Conservation (phyloP, 2,329 filamentous ascomycete genomes). For the Metarhizium sp. region DNA sequence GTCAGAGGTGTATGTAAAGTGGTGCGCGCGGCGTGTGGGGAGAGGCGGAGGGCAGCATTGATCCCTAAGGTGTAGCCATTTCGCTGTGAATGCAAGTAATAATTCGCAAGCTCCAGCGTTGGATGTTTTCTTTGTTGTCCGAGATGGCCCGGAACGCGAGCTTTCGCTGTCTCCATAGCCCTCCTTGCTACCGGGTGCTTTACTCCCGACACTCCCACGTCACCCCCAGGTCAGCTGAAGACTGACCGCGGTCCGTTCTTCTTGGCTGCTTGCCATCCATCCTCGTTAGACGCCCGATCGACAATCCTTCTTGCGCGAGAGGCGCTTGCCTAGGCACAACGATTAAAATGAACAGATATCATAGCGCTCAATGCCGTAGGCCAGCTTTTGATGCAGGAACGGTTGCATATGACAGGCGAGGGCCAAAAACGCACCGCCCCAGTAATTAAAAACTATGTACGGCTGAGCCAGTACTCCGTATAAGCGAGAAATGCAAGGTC, state of each 20-base stretch:
- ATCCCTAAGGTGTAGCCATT: not conserved
- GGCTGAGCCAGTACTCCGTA: not conserved
- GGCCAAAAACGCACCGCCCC: slow-evolving; percentile 2
- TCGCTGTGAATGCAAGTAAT: not conserved
- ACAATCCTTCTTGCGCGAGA: not conserved
- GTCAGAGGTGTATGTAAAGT: not conserved
- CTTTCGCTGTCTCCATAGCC: not conserved
- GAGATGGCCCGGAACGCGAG: not conserved
- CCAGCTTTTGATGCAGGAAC: slow-evolving; percentile 1
- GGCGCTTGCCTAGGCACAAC: not conserved
- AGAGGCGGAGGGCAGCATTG: not conserved
- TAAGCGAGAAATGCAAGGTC: slow-evolving; percentile 1
- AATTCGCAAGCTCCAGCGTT: not conserved
- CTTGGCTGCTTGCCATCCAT: not conserved
- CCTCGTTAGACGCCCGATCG: not conserved
- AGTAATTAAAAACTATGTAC: not conserved
- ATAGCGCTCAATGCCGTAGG: not conserved
- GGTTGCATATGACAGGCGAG: slow-evolving; percentile 5
- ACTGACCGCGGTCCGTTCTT: not conserved
- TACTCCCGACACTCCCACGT: not conserved
- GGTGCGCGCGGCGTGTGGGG: slow-evolving; percentile 1
- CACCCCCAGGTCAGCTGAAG: not conserved
- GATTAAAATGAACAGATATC: not conserved
- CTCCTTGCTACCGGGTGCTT: not conserved
- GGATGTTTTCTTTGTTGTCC: not conserved